These are phyloP conservation scores for Knufia fluminis DNA, from an alignment of 2,329 filamentous ascomycete genomes.

Conservation along the genomic window DNA sequence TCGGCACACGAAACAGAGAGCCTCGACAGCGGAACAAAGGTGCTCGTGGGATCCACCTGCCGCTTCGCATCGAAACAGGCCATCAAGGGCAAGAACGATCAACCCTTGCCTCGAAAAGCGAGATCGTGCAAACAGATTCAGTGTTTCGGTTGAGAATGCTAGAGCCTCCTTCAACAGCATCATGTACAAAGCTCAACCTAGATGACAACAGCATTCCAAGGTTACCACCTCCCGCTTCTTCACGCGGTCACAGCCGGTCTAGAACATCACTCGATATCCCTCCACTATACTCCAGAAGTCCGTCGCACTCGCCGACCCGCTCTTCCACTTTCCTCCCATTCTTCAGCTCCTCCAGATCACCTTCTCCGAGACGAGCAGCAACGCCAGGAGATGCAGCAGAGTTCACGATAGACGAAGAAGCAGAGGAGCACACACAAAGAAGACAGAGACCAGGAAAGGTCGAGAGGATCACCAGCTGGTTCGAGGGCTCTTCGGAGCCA, in stretches of 20 bases:
- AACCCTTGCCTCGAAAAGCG: background rate
- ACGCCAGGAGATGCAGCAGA: slow-evolving; percentile 12
- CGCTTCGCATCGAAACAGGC: background rate
- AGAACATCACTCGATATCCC: slow-evolving; percentile 19
- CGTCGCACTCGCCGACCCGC: slow-evolving; percentile 18
- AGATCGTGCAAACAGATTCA: background rate
- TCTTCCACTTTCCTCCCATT: slow-evolving; percentile 22
- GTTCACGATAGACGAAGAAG: background rate
- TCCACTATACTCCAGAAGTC: slow-evolving; percentile 14
- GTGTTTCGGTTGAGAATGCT: background rate
- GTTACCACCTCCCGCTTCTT: slow-evolving; percentile 14
- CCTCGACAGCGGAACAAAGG: background rate
- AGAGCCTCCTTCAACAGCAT: background rate
- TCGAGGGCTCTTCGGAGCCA: slow-evolving; percentile 44
- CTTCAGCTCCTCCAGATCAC: slow-evolving; percentile 15
- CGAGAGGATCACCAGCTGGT: slow-evolving; percentile 39
- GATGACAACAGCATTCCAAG: slow-evolving; percentile 3
- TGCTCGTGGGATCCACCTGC: background rate
- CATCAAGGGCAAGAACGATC: slow-evolving; percentile 6
- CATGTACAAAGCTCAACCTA: background rate
- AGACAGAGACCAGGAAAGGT: slow-evolving; percentile 14
- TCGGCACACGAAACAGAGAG: background rate
- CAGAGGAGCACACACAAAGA: background rate
- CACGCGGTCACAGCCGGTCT: slow-evolving; percentile 18
- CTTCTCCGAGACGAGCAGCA: slow-evolving; percentile 18